Percentiles rank a stretch among this genome's conserved stretches.
These are phyloP conservation scores for Cercis canadensis DNA, from an alignment of 306 rosid species.

Conservation along the genomic window DNA sequence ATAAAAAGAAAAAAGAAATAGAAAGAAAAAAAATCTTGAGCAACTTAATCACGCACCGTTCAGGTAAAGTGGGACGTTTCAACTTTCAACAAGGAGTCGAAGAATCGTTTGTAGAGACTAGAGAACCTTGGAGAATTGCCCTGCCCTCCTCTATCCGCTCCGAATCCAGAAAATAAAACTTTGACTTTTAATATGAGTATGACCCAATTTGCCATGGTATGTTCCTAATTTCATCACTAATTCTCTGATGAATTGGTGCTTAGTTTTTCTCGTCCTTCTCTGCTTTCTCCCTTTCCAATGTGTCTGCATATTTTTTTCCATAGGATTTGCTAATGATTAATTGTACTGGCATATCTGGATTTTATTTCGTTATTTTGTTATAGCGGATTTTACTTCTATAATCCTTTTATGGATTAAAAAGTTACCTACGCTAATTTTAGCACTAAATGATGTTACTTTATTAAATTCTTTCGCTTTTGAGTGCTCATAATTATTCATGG, in stretches of 20 bases:
- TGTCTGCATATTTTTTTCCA: background rate
- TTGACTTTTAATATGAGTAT: conserved; percentile 49
- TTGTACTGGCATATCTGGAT: conserved; percentile 30
- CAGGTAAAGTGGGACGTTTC: too few species aligned
- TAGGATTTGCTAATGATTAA: background rate
- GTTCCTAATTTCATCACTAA: conserved; percentile 10
- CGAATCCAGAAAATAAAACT: too few species aligned
- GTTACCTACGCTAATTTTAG: conserved; percentile 20
- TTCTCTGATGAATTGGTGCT: background rate
- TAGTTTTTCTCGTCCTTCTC: conserved; percentile 12
- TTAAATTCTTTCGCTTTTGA: background rate
- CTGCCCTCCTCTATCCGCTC: too few species aligned
- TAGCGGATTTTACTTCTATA: conserved; percentile 1
- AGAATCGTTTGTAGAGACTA: too few species aligned
- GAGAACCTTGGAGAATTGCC: too few species aligned
- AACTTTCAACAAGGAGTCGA: too few species aligned
- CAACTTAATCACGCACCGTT: too few species aligned
- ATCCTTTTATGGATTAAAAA: background rate
- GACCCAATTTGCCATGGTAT: conserved; percentile 94
- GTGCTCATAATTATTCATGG: background rate
- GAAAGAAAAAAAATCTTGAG: too few species aligned
- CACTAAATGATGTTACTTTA: conserved; percentile 16
- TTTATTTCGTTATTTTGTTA: too few species aligned
- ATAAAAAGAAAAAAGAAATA: too few species aligned
- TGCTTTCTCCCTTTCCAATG: conserved; percentile 1